Evolutionary conservation across 2,329 filamentous ascomycete genomes (phyloP).

Genomic region (Neonectria ditissima): DNA sequence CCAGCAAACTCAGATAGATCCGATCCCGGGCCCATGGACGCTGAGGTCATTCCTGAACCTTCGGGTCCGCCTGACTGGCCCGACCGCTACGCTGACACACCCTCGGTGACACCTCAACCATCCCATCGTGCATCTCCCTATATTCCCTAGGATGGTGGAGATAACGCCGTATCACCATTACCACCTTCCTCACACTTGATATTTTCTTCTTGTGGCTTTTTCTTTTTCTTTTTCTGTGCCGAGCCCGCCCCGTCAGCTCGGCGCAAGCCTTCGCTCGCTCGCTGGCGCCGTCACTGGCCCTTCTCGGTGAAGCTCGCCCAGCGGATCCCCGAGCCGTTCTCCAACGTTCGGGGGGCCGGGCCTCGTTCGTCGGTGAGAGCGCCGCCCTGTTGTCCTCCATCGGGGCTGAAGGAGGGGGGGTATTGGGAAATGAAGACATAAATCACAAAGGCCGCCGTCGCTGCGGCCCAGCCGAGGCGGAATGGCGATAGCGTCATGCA

Average conservation of each 20-base stretch:
- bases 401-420: no score
- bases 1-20: neutral
- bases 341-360: slow-evolving; percentile 2
- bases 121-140: slow-evolving; percentile 4
- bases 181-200: slow-evolving; percentile 10
- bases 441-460: slow-evolving; percentile 22
- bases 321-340: slow-evolving; percentile 5
- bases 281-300: neutral
- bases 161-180: slow-evolving; percentile 16
- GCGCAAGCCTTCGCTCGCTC: neutral
- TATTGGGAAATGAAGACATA: slow-evolving; percentile 3
- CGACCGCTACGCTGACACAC: slow-evolving; percentile 6
- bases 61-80: slow-evolving; percentile 14
- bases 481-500: slow-evolving; percentile 42
- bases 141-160: slow-evolving; percentile 12
- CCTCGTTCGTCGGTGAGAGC: slow-evolving; percentile 26
- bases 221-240: neutral
- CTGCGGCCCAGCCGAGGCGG: slow-evolving; percentile 27
- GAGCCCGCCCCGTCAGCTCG: neutral
- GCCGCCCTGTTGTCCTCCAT: slow-evolving; percentile 1
- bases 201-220: slow-evolving; percentile 1
- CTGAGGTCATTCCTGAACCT: slow-evolving; percentile 16
- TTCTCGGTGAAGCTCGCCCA: slow-evolving; percentile 2
- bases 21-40: slow-evolving; percentile 12
- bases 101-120: slow-evolving; percentile 5